Base-by-base conservation (phyloP, 179 eudicot species). In the Amaranthus tricolor region DNA sequence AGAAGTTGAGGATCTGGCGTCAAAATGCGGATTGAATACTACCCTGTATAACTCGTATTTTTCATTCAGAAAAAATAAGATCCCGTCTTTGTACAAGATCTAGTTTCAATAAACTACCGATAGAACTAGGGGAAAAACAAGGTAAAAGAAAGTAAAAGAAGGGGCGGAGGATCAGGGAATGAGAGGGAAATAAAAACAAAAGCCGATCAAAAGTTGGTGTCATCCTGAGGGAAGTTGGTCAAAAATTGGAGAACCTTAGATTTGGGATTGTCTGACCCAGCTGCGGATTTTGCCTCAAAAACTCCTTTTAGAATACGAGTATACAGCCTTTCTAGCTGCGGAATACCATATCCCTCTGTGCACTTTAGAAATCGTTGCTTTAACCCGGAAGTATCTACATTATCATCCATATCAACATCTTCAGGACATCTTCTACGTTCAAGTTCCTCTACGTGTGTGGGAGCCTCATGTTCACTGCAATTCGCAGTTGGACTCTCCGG, bases 261-360 rank as follows among this genome's bases (percentile, higher is more conserved):
- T 81, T 82, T 90, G 8, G 83, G 83, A 73, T 84, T 86, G 58
- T 82, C 84, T 47, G 63, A 79, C 78, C 31, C 75, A 74, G 78
- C 85, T 71, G 49, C 71, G 62, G 80, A 79, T 79, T 87, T 87
- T 47, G 83, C 81, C 74, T 86, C 88, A 68, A 94, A 89, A 10
- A 94, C 89, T 20, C 93, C 94, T 71, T 89, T 94, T 72, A 92
- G 83, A 74, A 94, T 80, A 74, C 86, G 87, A 50, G 94, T 81
- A 79, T 94, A 94, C 16, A 94, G 87, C 86, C 90, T 86, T 82
- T 94, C 97, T 45, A 94, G 96, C 68, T 90, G 93, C 6, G 98
- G 96, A 60, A 92, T 84, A 62, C 88, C 92, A 76, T 90, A 92
- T 56, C 79, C 89, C 45, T 78, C 78, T 12, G 94, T 85, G 63